Evolutionary conservation across 2,329 filamentous ascomycete species (phyloP).

Genomic region (Diaporthe vaccinii): DNA sequence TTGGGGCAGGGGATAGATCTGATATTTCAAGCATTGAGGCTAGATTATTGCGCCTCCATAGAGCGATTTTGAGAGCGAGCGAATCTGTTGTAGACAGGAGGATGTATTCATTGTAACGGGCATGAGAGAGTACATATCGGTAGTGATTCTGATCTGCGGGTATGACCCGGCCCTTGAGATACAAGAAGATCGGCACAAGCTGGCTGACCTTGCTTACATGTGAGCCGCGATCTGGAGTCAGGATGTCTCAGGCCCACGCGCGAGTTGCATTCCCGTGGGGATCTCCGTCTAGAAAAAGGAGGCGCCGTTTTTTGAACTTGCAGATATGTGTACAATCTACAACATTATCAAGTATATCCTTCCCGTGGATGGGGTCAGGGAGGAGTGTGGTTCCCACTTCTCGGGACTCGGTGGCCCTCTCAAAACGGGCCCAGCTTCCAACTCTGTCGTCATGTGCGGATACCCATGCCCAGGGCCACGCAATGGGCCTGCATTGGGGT

Average conservation of each 20-base stretch:
- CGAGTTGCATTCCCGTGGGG: conserved; percentile 22
- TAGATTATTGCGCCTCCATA: background rate
- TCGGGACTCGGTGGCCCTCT: conserved; percentile 35
- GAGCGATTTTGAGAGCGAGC: conserved; percentile 20
- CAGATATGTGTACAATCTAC: conserved; percentile 14
- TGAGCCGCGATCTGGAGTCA: conserved; percentile 2
- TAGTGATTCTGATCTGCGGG: background rate
- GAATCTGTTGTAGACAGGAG: background rate
- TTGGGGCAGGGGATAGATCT: conserved; percentile 8
- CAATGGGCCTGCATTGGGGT: conserved; percentile 24
- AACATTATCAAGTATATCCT: background rate
- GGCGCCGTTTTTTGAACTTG: conserved; percentile 2
- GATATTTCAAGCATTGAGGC: background rate
- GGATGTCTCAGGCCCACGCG: conserved; percentile 3
- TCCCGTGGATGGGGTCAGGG: background rate
- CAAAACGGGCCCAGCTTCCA: conserved; percentile 35
- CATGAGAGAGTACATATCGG: background rate
- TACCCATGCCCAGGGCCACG: conserved; percentile 30
- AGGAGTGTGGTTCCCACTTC: conserved; percentile 37
- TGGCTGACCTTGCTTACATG: conserved; percentile 21
- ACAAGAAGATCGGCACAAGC: background rate
- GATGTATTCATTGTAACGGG: background rate
- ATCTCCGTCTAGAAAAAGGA: conserved; percentile 23
- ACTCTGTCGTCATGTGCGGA: conserved; percentile 37
- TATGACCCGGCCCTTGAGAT: background rate